Evolutionary conservation across 2,329 filamentous ascomycete species (phyloP), one percentile per base, ranked within the genome.

Genomic region (Chaetomium globosum): DNA sequence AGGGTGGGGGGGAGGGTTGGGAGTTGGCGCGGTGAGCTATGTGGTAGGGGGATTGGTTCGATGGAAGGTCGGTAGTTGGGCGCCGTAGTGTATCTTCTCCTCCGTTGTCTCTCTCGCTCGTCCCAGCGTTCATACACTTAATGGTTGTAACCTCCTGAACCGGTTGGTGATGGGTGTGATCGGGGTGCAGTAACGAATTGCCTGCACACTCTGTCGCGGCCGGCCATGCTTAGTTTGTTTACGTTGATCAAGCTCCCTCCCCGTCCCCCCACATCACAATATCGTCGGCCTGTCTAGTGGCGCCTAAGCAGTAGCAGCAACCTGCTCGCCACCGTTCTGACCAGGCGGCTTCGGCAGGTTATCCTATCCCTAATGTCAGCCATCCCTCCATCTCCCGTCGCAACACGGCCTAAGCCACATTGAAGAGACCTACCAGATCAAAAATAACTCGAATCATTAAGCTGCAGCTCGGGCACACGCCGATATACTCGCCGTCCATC

Each of bases 391-490:
- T 48, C 5, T 7, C 39, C 39, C 43, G 51, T 33, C 10, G 1
- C 30, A 16, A 19, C 23, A 6, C 39, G 6, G 21, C 21, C 30
- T 28, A 33, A 31, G 13, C 30, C 12, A 26, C 19, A 9, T 3
- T 8, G 43, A 9, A 21, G 6, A 7, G n/a, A 62, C 63, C 12
- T 49, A 65, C 28, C 66, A 86, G 78, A 70, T 98, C 95, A 73
- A 93, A 99, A 55, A 99, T 96, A 16, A 99, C 93, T 65, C 89
- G 82, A 64, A 99, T 97, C 92, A 96, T 97, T 73, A 99, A 81
- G 77, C 93, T 97, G 79, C 95, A 99, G 76, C 93, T 97, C 26
- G 95, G 95, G 74, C 95, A 99, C 12, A 98, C 91, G n/a, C 91
- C 95, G 74, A 99, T 93, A 72, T 98, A 93, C 68, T 74, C 88